Percentiles rank a stretch among this genome's conserved stretches.
These are phyloP conservation scores for Corylus americana DNA, from an alignment of 306 rosid genomes.

Conservation along the genomic window DNA sequence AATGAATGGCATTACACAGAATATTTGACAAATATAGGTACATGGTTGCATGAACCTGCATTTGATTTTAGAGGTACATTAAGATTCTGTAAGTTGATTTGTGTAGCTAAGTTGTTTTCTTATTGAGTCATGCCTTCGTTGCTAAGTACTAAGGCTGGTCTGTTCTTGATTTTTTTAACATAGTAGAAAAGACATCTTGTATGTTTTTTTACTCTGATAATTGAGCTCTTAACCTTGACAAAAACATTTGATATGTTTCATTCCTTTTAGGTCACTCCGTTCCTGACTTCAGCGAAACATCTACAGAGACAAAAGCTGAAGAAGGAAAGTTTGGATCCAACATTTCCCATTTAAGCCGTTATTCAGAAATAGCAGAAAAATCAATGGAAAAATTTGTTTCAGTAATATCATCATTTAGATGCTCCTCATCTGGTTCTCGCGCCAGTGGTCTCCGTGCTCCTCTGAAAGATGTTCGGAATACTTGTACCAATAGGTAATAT, in stretches of 20 bases:
- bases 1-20: not conserved
- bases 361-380: constrained; percentile 80
- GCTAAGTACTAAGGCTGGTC: not conserved
- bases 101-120: not conserved
- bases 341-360: constrained; percentile 73
- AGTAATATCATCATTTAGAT: constrained; percentile 61
- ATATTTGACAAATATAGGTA: not conserved
- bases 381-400: constrained; percentile 83
- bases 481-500: constrained; percentile 46
- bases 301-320: constrained; percentile 26
- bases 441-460: constrained; percentile 98
- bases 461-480: constrained; percentile 63
- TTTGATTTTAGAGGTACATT: constrained; percentile 5
- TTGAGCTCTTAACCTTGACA: not conserved
- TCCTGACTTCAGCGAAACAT: constrained; percentile 27
- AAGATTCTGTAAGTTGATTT: constrained; percentile 6
- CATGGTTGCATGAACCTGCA: not conserved
- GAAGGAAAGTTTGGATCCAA: constrained; percentile 68
- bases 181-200: constrained; percentile 2
- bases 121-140: not conserved
- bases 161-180: constrained; percentile 8
- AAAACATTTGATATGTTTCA: constrained; percentile 17
- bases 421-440: constrained; percentile 71
- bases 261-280: constrained; percentile 41
- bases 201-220: constrained; percentile 21